Evolutionary conservation across 257 asterid species (phyloP).

Genomic region (Ilex asprella): DNA sequence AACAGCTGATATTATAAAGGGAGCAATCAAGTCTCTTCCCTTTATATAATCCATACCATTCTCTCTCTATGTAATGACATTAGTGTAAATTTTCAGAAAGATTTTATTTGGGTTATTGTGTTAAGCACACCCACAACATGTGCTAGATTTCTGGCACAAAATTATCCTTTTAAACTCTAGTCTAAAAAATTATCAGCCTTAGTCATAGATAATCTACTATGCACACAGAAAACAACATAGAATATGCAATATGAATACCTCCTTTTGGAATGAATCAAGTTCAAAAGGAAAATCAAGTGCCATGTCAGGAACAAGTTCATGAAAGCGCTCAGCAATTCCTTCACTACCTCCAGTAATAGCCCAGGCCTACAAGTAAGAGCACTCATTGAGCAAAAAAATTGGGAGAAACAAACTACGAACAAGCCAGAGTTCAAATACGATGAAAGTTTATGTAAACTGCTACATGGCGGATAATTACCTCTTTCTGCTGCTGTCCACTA

Average conservation of each 20-base stretch:
- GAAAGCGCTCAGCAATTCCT: slow-evolving; percentile 59
- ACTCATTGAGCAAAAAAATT: slow-evolving; percentile 7
- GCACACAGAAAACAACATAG: background rate
- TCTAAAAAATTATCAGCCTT: too few species aligned
- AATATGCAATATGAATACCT: slow-evolving; percentile 40
- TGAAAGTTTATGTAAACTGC: slow-evolving; percentile 3
- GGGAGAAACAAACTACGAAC: background rate
- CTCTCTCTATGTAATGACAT: too few species aligned
- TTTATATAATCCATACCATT: too few species aligned
- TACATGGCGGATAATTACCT: slow-evolving; percentile 34
- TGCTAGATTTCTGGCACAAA: too few species aligned
- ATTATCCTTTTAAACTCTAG: too few species aligned
- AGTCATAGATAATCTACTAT: background rate
- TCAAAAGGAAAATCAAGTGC: slow-evolving; percentile 89
- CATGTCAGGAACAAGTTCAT: slow-evolving; percentile 93
- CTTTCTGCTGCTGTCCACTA: slow-evolving; percentile 43
- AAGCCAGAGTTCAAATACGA: background rate
- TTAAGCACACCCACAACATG: too few species aligned
- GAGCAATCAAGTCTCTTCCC: too few species aligned
- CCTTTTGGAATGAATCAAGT: slow-evolving; percentile 93
- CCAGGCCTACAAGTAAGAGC: slow-evolving; percentile 53
- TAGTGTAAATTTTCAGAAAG: too few species aligned
- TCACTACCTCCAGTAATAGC: slow-evolving; percentile 58
- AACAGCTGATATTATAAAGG: too few species aligned
- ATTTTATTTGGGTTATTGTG: too few species aligned